Conservation (phyloP, 2,329 filamentous ascomycete genomes). For the Lachnum nothofagi region DNA sequence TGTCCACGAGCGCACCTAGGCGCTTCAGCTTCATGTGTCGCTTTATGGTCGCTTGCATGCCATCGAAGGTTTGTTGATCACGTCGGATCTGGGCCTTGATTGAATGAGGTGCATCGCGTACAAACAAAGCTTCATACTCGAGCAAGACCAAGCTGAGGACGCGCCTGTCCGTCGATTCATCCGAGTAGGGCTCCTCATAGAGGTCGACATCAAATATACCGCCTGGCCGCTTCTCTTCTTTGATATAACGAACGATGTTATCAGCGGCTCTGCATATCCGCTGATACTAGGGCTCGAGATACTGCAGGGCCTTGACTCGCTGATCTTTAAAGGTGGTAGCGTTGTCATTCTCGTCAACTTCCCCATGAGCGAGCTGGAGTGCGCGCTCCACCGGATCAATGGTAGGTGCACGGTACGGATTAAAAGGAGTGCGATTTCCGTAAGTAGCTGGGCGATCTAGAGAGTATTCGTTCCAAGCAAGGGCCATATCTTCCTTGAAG, state of each 20-base stretch:
- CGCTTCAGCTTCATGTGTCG: neutral
- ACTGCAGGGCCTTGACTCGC: neutral
- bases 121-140: neutral
- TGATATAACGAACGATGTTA: neutral
- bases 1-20: neutral
- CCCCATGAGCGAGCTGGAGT: neutral
- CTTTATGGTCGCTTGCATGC: neutral
- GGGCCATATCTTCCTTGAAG: neutral
- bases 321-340: neutral
- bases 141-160: neutral
- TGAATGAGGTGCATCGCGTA: neutral
- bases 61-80: neutral
- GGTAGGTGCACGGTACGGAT: neutral
- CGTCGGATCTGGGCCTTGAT: neutral
- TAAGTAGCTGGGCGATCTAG: neutral
- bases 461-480: neutral
- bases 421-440: neutral
- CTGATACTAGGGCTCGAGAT: neutral
- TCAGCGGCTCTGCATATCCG: neutral
- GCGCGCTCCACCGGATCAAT: conserved; percentile 1
- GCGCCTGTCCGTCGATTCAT: neutral
- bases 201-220: neutral
- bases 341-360: neutral
- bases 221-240: neutral
- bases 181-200: neutral